Conservation (phyloP, 257 asterid genomes). For the Solanum ossicruentum region DNA sequence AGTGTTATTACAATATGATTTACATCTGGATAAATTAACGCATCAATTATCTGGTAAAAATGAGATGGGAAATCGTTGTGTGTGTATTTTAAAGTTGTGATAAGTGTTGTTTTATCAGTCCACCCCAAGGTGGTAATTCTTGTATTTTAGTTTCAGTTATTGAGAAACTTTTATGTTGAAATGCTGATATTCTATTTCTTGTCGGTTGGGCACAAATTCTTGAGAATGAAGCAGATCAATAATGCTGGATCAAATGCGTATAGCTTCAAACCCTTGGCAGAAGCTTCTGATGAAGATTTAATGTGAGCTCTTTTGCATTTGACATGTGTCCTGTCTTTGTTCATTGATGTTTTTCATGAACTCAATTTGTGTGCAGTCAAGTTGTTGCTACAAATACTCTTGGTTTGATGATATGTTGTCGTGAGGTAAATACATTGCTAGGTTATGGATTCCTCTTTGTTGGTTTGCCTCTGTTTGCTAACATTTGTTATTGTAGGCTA, state of each 20-base stretch:
- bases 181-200: not conserved
- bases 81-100: not conserved
- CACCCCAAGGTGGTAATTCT: not conserved
- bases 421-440: conserved; percentile 57
- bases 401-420: conserved; percentile 93
- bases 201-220: conserved; percentile 21
- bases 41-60: not conserved
- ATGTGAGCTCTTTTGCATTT: conserved; percentile 32
- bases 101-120: not conserved
- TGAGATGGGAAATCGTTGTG: not conserved
- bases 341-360: not conserved
- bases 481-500: conserved; percentile 47
- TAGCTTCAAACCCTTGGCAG: conserved; percentile 73
- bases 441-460: not conserved
- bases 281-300: conserved; percentile 91
- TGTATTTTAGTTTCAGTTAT: not conserved
- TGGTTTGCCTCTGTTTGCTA: conserved; percentile 12
- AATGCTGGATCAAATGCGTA: conserved; percentile 99
- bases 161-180: not conserved
- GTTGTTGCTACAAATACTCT: conserved; percentile 88
- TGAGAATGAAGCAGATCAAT: conserved; percentile 69
- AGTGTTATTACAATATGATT: not conserved
- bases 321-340: not conserved
- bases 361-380: conserved; percentile 47
- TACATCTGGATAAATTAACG: not conserved